Evolutionary conservation across 2,329 filamentous ascomycete genomes (phyloP), one percentile per base, ranked within the genome.

Genomic region (Aschersonia sp.): DNA sequence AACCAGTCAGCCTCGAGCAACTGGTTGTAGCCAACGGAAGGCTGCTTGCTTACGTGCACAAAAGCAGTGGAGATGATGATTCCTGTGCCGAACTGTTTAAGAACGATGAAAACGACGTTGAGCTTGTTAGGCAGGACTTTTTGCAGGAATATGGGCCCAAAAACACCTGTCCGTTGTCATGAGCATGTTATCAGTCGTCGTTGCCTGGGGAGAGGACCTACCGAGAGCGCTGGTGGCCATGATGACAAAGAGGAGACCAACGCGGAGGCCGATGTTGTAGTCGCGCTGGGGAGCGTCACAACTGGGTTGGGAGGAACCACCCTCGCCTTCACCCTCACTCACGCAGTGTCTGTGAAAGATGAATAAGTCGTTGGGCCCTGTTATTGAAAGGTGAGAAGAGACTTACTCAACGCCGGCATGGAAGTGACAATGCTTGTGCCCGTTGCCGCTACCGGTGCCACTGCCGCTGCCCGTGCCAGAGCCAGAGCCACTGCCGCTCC

Each of bases 21-120:
- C 5, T 12, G 40, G 22, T 7, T 11, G 35, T 2, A 35, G 10
- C 7, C 29, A 31, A 7, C 5, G 11, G 4, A 9, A 43, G 8
- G 29, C 29, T 10, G 11, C 5, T n/a, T n/a, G 64, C 71, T 57
- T 58, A 81, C 75, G 56, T 84, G 81, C 12, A 86, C 67, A 53
- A 86, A 82, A 0, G 81, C 82, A 0, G 83, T 86, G 0, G 82
- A 77, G 41, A 86, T 74, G 59, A 87, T 79, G 52, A 86, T 76
- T 10, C 83, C 83, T 0, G 82, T 85, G 4, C 83, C 83, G 53
- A 86, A 85, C 54, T 84, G 84, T 63, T 86, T 84, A 48, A 88
- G 66, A 5, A 83, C 59, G 4, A 77, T 74, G 55, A 86, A 79
- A 9, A 76, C 55, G 5, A 74, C 49, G 46, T 66, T 62, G 10